phyloP scores from a whole-genome alignment of 148 eudicot genomes.

The Camellia sinensis region DNA sequence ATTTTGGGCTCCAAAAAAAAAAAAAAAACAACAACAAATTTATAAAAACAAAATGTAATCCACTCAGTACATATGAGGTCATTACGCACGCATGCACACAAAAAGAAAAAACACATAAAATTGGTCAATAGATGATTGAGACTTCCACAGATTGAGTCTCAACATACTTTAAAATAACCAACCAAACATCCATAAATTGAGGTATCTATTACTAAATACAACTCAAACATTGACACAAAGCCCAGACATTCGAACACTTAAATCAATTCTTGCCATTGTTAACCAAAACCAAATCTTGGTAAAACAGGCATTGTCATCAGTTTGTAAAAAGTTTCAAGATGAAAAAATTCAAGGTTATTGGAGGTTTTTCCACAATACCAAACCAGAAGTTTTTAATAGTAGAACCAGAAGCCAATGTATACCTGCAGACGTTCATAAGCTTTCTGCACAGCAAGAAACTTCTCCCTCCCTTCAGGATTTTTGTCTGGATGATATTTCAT shows the following conservation, averaged over 20 bases:
- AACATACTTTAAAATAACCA: neutral
- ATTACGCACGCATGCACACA: neutral
- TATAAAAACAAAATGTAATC: too few relatives aligned
- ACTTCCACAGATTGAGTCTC: neutral
- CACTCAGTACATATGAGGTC: neutral
- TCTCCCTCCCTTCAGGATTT: slow-evolving; percentile 99
- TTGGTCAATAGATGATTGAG: too few relatives aligned
- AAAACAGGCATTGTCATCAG: slow-evolving; percentile 11
- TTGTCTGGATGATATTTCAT: slow-evolving; percentile 99
- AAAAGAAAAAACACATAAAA: too few relatives aligned
- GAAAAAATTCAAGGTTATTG: neutral
- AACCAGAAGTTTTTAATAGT: neutral
- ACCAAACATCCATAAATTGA: neutral
- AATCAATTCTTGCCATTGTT: neutral
- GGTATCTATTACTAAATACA: neutral
- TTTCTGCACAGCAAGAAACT: slow-evolving; percentile 97
- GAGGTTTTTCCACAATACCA: neutral
- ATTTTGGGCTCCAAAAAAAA: neutral
- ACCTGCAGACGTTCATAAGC: slow-evolving; percentile 99
- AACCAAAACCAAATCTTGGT: neutral
- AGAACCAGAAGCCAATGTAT: slow-evolving; percentile 14
- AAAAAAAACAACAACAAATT: too few relatives aligned
- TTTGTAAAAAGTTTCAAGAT: neutral
- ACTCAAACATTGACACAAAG: neutral
- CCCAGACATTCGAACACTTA: neutral